Conservation (phyloP, 2,329 filamentous ascomycete species). For the Clonostachys chloroleuca region DNA sequence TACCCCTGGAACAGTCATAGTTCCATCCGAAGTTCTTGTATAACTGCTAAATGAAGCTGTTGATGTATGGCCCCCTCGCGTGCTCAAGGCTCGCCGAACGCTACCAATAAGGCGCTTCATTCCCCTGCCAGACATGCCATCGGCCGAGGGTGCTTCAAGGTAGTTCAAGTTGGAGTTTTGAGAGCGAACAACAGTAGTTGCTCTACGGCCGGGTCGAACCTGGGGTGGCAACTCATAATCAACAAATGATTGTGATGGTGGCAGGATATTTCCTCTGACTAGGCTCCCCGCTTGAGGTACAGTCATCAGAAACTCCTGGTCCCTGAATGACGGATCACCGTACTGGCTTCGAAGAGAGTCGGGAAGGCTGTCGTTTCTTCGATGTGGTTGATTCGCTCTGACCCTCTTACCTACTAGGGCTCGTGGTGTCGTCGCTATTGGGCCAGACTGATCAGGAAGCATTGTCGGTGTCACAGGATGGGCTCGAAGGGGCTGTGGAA, state of each 20-base stretch:
- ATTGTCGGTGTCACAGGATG: slow-evolving; percentile 53
- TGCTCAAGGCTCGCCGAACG: slow-evolving; percentile 77
- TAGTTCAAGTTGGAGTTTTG: background rate
- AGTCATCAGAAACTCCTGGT: slow-evolving; percentile 54
- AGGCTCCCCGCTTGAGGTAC: slow-evolving; percentile 75
- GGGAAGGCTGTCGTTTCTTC: slow-evolving; percentile 81
- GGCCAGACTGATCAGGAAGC: slow-evolving; percentile 38
- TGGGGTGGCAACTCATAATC: slow-evolving; percentile 42
- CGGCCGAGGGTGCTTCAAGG: slow-evolving; percentile 11
- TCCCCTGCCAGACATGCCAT: slow-evolving; percentile 64
- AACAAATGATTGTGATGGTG: slow-evolving; percentile 78
- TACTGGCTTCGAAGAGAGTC: slow-evolving; percentile 75
- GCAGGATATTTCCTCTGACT: slow-evolving; percentile 80
- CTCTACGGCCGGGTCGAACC: background rate
- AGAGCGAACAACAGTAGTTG: background rate
- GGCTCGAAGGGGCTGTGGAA: slow-evolving; percentile 39
- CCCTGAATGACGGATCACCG: slow-evolving; percentile 44
- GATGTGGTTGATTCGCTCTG: slow-evolving; percentile 59
- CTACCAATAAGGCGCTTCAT: slow-evolving; percentile 85
- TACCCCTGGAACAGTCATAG: too few species aligned
- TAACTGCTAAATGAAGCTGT: too few species aligned
- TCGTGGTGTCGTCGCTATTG: slow-evolving; percentile 54
- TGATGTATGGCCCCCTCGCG: slow-evolving; percentile 19
- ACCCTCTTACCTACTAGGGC: slow-evolving; percentile 54
- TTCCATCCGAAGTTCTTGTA: too few species aligned